Evolutionary conservation across 257 asterid species (phyloP).

Genomic region (Solanum chilense): DNA sequence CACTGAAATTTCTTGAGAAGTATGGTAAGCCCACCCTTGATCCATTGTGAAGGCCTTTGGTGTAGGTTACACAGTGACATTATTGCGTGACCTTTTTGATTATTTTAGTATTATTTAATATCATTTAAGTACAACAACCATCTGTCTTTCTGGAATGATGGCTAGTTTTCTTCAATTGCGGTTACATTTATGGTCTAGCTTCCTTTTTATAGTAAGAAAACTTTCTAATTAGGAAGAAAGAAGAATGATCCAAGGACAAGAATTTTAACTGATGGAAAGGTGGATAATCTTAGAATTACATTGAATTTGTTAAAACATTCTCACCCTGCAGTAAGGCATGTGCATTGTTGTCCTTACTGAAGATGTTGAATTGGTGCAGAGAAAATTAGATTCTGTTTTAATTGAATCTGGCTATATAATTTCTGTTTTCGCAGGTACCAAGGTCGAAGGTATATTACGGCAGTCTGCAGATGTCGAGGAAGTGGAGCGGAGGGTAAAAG

Average conservation of each 20-base stretch:
- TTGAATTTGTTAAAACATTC: neutral
- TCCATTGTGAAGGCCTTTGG: neutral
- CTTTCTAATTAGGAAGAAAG: neutral
- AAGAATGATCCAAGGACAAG: neutral
- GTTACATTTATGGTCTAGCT: neutral
- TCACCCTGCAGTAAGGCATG: neutral
- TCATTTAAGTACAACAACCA: neutral
- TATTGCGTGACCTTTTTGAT: neutral
- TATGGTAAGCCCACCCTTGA: constrained; percentile 38
- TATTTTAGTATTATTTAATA: neutral
- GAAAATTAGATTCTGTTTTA: neutral
- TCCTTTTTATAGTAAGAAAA: neutral
- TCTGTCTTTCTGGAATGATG: neutral
- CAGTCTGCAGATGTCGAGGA: constrained; percentile 91
- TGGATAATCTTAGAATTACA: neutral
- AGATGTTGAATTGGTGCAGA: neutral
- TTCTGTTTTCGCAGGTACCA: constrained; percentile 36
- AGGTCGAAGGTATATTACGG: constrained; percentile 79
- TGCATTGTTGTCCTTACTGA: neutral
- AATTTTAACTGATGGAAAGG: neutral
- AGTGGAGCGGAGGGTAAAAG: constrained; percentile 75
- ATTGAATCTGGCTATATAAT: neutral
- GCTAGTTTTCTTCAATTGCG: neutral
- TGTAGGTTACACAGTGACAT: neutral
- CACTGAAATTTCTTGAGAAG: constrained; percentile 86